A percentile compares a stretch with the other conserved stretches of the same genome.
Evolutionary conservation across 352 stramenopile genomes (phyloP).

Genomic region (Phytophthora capsici): DNA sequence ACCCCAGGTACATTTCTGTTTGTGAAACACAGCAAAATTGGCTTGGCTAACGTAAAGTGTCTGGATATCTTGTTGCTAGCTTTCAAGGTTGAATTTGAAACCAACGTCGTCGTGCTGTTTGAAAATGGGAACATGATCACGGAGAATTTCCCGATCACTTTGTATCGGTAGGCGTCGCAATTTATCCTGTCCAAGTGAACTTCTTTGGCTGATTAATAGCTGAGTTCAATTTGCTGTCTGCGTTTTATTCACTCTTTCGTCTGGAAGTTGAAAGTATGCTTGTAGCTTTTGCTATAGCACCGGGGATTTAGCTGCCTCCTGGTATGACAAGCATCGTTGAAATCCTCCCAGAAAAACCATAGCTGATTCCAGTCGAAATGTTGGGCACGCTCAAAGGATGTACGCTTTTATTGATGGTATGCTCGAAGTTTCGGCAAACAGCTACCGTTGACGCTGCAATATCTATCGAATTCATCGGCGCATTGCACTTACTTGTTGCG

Average conservation of each 20-base stretch:
- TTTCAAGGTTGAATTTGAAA: slow-evolving; percentile 94
- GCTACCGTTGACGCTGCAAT: no score
- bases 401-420: no score
- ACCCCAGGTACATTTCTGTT: slow-evolving; percentile 52
- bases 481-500: slow-evolving; percentile 88
- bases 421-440: not conserved
- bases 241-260: no score
- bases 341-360: no score
- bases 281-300: not conserved
- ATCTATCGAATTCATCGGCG: not conserved
- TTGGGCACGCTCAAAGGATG: no score
- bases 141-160: slow-evolving; percentile 88
- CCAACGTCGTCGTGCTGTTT: slow-evolving; percentile 93
- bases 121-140: slow-evolving; percentile 93
- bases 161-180: slow-evolving; percentile 63
- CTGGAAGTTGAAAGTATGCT: not conserved
- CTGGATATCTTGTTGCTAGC: slow-evolving; percentile 33
- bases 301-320: no score
- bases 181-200: no score
- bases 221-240: no score
- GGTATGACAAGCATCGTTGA: no score
- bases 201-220: no score
- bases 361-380: no score
- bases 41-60: not conserved
- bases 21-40: not conserved